These are phyloP conservation scores for Digitaria exilis DNA, from an alignment of 202 grass and related monocot genomes.

Conservation along the genomic window DNA sequence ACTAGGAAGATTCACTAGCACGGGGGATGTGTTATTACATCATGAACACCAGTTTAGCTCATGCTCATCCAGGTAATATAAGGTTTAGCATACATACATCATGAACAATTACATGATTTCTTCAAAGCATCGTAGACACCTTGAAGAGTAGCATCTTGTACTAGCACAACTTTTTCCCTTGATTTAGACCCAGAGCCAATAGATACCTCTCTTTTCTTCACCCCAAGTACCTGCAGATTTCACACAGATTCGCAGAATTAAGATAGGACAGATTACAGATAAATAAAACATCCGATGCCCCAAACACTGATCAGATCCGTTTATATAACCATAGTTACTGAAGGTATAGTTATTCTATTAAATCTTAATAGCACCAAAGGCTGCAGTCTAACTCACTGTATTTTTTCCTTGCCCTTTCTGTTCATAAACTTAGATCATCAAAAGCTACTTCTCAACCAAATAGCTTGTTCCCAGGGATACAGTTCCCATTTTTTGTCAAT, in stretches of 20 bases:
- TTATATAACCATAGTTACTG: neutral
- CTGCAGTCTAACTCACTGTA: neutral
- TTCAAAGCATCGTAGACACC: constrained; percentile 77
- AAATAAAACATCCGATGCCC: neutral
- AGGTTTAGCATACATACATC: constrained; percentile 33
- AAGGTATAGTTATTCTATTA: neutral
- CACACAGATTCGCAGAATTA: constrained; percentile 5
- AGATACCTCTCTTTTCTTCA: constrained; percentile 90
- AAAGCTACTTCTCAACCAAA: neutral
- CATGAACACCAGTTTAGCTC: neutral
- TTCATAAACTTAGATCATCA: neutral
- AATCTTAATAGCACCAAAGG: neutral
- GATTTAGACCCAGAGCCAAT: constrained; percentile 92
- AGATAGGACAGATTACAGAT: neutral
- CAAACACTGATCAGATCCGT: neutral
- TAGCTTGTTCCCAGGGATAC: neutral
- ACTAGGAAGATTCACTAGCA: neutral
- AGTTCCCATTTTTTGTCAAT: neutral
- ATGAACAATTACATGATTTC: constrained; percentile 59
- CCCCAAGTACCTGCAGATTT: constrained; percentile 67
- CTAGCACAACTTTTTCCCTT: constrained; percentile 86
- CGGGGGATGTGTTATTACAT: neutral
- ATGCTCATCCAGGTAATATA: neutral
- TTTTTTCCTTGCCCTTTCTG: no score
- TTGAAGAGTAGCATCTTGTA: constrained; percentile 66